Conservation (phyloP, 1,284 basidiomycete species). For the Apiotrichum siamense region DNA sequence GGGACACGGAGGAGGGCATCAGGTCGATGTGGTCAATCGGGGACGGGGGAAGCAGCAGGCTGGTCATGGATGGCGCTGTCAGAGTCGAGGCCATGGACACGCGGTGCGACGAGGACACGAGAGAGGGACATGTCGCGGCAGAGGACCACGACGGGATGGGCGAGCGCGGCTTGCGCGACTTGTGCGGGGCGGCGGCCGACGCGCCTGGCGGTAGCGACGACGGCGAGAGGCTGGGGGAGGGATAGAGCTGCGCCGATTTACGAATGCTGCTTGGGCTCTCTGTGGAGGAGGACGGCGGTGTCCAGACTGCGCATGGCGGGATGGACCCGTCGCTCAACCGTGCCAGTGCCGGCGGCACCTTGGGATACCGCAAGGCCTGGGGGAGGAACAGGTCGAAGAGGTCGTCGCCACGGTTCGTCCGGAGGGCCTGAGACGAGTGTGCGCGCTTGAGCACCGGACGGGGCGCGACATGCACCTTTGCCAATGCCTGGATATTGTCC, state of each 20-base stretch:
- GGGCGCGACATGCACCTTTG: not conserved
- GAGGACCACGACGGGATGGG: conserved; percentile 19
- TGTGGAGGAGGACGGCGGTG: not conserved
- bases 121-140: conserved; percentile 12
- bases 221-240: not conserved
- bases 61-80: conserved; percentile 18
- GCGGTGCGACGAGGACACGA: conserved; percentile 16
- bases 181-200: conserved; percentile 1
- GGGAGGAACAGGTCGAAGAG: conserved; percentile 19
- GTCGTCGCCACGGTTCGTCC: not conserved
- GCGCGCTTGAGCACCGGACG: conserved; percentile 7
- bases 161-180: conserved; percentile 10
- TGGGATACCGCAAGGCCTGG: conserved; percentile 19
- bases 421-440: not conserved
- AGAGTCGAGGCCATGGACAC: conserved; percentile 18
- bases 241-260: not conserved
- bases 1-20: not conserved
- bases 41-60: conserved; percentile 12
- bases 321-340: conserved; percentile 16
- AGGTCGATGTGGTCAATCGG: conserved; percentile 6
- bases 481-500: not conserved
- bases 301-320: not conserved
- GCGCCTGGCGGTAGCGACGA: not conserved
- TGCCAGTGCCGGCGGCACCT: conserved; percentile 18
- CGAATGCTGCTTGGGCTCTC: not conserved